Evolutionary conservation across 2,329 filamentous ascomycete genomes (phyloP), one percentile per base, ranked within the genome.

Genomic region (Talaromyces sp.): DNA sequence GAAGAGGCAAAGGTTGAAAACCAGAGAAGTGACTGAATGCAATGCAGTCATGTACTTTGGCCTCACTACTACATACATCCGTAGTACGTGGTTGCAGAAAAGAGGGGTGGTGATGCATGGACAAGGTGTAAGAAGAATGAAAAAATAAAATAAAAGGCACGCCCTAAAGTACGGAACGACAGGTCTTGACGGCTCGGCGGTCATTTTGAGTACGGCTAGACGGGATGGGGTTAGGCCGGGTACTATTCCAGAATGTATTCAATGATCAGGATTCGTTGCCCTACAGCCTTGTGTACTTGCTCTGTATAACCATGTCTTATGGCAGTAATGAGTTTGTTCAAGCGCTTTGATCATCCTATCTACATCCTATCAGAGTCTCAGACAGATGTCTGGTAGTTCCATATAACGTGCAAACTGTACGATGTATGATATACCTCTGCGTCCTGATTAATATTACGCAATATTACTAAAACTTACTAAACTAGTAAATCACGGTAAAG

Each of bases 151-250:
- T 22, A 21, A 52, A 39, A 35, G 21, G 22, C 52, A 54, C 40
- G 53, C 53, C 53, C 53, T 56, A 48, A 48, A 48, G 31, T 31
- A 56, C 53, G 53, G 53, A 56, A 56, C 53, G 41, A 36, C 41
- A 41, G 53, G 33, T 52, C 19, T 33, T 52, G 33, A 35, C 53
- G 28, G 33, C 53, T 10, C 28, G n/a, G n/a, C 45, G 9, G 33
- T 19, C 33, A 37, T 39, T 37, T 33, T 21, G 17, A 31, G 28
- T 33, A 48, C 45, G 3, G 45, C 28, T 33, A 48, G 19, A 3
- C 45, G 3, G 28, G n/a, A 48, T 48, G 3, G 11, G 48, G 33
- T 39, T 22, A 36, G 48, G 9, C 5, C 7, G 15, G 11, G 48
- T 52, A 39, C 22, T 22, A 11, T 39, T 36, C 33, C 22, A n/a